Percentiles rank a stretch among this genome's conserved stretches.
These are phyloP conservation scores for Anthoceros angustus DNA, from an alignment of 225 moss, liverwort and hornwort species.

Conservation along the genomic window DNA sequence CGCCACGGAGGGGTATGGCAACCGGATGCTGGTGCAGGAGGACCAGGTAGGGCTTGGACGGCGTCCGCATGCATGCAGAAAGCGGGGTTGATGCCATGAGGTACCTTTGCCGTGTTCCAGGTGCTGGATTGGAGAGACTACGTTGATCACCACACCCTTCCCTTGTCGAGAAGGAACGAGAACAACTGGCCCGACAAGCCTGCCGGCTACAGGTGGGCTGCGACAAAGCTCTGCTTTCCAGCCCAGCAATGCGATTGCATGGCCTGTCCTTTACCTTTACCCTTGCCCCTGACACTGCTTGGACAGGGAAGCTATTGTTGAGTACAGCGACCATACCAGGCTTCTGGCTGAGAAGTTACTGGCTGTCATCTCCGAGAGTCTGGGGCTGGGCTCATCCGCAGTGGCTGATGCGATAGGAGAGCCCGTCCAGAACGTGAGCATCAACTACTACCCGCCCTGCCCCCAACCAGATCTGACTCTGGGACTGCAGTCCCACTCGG, in stretches of 20 bases:
- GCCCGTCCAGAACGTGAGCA: constrained; percentile 5
- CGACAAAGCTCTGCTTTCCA: too few relatives aligned
- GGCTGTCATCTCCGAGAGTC: constrained; percentile 3
- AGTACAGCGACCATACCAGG: constrained; percentile 4
- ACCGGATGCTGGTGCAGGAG: neutral
- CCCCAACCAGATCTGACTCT: constrained; percentile 8
- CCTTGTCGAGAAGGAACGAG: neutral
- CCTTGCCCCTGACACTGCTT: neutral
- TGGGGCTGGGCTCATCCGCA: neutral
- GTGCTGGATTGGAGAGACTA: constrained; percentile 8
- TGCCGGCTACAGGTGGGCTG: neutral
- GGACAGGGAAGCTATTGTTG: constrained; percentile 2
- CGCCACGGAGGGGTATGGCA: constrained; percentile 7
- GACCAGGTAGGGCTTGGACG: neutral
- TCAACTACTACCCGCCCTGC: constrained; percentile 8
- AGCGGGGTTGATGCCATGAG: too few relatives aligned
- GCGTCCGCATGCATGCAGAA: neutral
- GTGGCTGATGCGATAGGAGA: constrained; percentile 3
- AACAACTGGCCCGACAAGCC: constrained; percentile 1
- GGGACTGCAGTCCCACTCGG: constrained; percentile 5
- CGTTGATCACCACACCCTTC: neutral
- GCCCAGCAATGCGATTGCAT: neutral
- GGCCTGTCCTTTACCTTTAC: neutral
- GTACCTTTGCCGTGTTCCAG: neutral
- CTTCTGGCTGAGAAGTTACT: neutral